Percentiles rank a stretch among this genome's conserved stretches.
Evolutionary conservation across 495 filamentous ascomycete species (phyloP).

Genomic region (Pyrenula massariospora): DNA sequence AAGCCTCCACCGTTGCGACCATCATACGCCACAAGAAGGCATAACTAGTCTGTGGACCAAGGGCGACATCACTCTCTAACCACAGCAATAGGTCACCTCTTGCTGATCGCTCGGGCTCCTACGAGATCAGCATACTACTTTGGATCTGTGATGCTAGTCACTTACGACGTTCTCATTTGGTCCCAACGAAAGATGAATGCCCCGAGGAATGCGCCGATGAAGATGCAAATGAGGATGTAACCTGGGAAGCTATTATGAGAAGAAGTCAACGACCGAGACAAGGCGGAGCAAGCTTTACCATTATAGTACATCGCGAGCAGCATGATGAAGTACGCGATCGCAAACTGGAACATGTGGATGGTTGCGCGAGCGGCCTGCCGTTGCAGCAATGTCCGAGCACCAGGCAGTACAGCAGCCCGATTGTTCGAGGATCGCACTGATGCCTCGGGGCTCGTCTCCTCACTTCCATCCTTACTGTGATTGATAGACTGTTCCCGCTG

Average conservation of each 20-base stretch:
- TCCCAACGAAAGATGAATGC: constrained; percentile 51
- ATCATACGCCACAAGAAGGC: too few relatives aligned
- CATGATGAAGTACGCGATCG: constrained; percentile 62
- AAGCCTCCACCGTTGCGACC: too few relatives aligned
- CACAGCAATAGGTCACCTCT: constrained; percentile 2
- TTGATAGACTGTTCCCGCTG: constrained; percentile 1
- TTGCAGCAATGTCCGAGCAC: constrained; percentile 13
- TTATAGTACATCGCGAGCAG: constrained; percentile 59
- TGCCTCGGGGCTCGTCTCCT: constrained; percentile 1
- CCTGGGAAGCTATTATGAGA: constrained; percentile 3
- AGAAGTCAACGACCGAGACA: neutral
- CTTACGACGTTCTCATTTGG: constrained; percentile 8
- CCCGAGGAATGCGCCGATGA: constrained; percentile 51
- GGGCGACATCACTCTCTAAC: neutral
- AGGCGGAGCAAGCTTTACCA: constrained; percentile 13
- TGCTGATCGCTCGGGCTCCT: neutral
- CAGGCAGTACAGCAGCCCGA: neutral
- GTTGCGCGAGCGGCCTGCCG: constrained; percentile 52
- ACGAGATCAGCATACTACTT: neutral
- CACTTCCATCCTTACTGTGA: constrained; percentile 5
- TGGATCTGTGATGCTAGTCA: neutral
- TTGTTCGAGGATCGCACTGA: neutral
- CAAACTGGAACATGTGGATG: constrained; percentile 57
- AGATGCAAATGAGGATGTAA: constrained; percentile 50
- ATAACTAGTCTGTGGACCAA: neutral